Base-by-base conservation (phyloP, 441 rosid species). In the Aleurites moluccanus region DNA sequence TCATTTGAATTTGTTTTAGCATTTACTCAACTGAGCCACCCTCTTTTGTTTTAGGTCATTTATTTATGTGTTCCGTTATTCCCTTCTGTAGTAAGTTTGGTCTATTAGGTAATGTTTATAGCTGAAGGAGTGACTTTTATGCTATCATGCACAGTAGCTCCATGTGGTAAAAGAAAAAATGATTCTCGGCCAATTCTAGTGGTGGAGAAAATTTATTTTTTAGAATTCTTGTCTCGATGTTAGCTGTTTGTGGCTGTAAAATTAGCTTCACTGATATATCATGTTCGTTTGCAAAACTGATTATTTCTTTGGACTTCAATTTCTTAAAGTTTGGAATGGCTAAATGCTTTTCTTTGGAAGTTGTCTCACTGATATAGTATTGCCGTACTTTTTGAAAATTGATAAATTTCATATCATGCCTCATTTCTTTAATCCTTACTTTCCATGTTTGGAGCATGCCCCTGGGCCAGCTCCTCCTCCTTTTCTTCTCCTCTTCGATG, bases 361-460 rank as follows among this genome's bases (percentile, higher is more conserved):
- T 45, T 45, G 50, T 13, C 13, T 60, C 21, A 27, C 9, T 44
- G 18, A 59, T 27, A 44, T 42, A 59, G 25, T 27, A 20, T 38
- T 59, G 25, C 74, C 67, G 27, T 27, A 47, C 40, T 67, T 20
- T 42, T 68, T 27, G 59, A 50, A 72, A 45, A 44, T 59, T 10
- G n/a, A 27, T 45, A 44, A 47, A 28, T 57, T 59, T 16, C 30
- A 10, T 20, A n/a, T 42, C 28, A 50, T 16, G 25, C 45, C 6
- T 25, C 55, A 15, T 57, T 4, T 23, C 10, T 28, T 42, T 53
- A 35, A 3, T 42, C 28, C 23, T 28, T 33, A 18, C 20, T 30
- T 20, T 23, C 52, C 3, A 7, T 15, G 6, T 68, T 20, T 52
- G 45, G 45, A 52, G 20, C 25, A 52, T 68, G 38, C 72, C 57